A percentile compares a stretch with the other conserved stretches of the same genome.
phyloP scores from a whole-genome alignment of 331 rosid species.

The Malus hybrid region DNA sequence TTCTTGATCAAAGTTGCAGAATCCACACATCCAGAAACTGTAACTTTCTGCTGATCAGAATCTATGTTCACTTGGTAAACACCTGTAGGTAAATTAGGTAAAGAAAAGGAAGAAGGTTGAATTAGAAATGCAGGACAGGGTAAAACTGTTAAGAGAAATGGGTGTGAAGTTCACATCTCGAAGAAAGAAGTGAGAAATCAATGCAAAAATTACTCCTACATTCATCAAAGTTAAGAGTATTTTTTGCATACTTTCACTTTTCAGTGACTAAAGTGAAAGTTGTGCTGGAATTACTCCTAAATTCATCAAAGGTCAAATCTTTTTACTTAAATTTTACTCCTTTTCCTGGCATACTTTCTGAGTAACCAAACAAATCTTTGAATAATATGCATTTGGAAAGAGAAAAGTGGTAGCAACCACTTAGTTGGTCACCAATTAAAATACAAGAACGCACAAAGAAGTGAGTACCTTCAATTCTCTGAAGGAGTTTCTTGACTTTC shows the following conservation, averaged over 20 bases:
- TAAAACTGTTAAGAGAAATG: neutral
- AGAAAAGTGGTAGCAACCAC: neutral
- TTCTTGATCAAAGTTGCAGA: conserved; percentile 64
- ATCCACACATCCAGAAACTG: conserved; percentile 75
- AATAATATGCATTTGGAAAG: neutral
- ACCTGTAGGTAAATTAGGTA: conserved; percentile 25
- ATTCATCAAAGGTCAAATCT: neutral
- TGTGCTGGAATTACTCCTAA: neutral
- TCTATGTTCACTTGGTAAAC: conserved; percentile 73
- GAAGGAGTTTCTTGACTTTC: conserved; percentile 94
- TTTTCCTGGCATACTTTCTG: neutral
- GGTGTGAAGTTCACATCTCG: neutral
- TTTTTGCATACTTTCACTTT: too few relatives aligned
- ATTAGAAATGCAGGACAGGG: neutral
- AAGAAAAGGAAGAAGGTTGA: neutral
- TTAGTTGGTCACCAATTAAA: conserved; percentile 5
- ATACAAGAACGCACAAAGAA: conserved; percentile 4
- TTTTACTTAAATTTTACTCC: neutral
- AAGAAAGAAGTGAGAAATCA: neutral
- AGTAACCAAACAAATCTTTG: neutral
- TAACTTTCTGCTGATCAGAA: conserved; percentile 77
- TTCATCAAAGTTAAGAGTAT: too few relatives aligned
- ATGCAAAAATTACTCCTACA: neutral
- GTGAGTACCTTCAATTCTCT: conserved; percentile 84
- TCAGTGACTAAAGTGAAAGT: too few relatives aligned